Evolutionary conservation across 1,284 basidiomycete species (phyloP).

Genomic region (Volvariella volvacea): DNA sequence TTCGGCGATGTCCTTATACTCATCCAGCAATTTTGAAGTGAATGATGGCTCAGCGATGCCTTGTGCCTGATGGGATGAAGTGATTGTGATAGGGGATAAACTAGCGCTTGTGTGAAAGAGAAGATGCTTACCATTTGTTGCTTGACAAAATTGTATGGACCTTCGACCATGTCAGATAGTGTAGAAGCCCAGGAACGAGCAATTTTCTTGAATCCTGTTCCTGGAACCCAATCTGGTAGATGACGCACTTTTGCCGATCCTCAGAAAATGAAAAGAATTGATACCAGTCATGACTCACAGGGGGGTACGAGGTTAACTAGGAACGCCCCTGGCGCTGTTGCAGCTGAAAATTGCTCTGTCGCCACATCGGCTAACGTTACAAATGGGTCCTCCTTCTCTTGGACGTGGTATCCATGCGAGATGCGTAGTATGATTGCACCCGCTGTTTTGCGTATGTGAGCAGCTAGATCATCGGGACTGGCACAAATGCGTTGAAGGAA

Average conservation of each 20-base stretch:
- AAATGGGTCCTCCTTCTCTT: constrained; percentile 21
- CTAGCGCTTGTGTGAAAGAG: not conserved
- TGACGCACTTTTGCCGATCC: not conserved
- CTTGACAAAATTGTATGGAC: constrained; percentile 15
- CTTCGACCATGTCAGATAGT: constrained; percentile 12
- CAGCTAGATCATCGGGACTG: constrained; percentile 17
- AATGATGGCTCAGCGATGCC: constrained; percentile 23
- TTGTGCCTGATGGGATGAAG: constrained; percentile 21
- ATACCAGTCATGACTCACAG: constrained; percentile 13
- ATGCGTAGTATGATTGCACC: constrained; percentile 19
- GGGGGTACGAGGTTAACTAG: constrained; percentile 24
- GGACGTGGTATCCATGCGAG: constrained; percentile 22
- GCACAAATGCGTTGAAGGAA: constrained; percentile 15
- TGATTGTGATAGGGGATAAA: not conserved
- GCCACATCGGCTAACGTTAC: constrained; percentile 19
- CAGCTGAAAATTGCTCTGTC: constrained; percentile 14
- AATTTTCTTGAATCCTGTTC: constrained; percentile 21
- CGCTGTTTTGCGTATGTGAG: constrained; percentile 19
- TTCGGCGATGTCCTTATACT: constrained; percentile 14
- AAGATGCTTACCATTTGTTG: constrained; percentile 12
- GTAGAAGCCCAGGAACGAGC: constrained; percentile 15
- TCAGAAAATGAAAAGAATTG: constrained; percentile 13
- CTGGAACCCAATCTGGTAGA: constrained; percentile 21
- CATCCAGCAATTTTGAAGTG: constrained; percentile 20
- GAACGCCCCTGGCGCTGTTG: constrained; percentile 21